Evolutionary conservation across 768 basidiomycete species (phyloP).

Genomic region (Macrolepiota albuminosa): DNA sequence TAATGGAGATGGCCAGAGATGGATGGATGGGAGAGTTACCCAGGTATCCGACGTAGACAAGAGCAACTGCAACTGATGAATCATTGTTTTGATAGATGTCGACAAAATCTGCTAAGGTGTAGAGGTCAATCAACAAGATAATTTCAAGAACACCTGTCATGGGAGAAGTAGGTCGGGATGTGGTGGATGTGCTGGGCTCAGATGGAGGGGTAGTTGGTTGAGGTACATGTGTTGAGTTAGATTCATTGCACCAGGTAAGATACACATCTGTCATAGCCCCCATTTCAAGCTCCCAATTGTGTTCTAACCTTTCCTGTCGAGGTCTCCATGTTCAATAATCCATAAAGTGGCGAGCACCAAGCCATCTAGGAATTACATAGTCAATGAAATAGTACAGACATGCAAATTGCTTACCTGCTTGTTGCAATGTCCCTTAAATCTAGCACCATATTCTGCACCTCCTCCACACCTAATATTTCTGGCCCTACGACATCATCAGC

Average conservation of each 20-base stretch:
- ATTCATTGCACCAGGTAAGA: background rate
- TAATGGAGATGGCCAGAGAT: background rate
- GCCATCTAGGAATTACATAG: too few relatives aligned
- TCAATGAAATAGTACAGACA: background rate
- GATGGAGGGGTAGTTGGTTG: background rate
- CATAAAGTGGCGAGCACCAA: too few relatives aligned
- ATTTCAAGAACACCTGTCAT: background rate
- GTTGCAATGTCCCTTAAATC: too few relatives aligned
- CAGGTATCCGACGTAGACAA: background rate
- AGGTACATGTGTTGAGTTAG: background rate
- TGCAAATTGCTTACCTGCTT: too few relatives aligned
- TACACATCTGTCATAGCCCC: too few relatives aligned
- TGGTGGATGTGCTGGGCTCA: background rate
- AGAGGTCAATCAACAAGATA: background rate
- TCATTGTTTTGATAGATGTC: background rate
- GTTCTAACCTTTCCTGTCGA: too few relatives aligned
- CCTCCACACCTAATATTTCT: too few relatives aligned
- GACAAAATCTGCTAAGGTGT: background rate
- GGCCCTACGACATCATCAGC: too few relatives aligned
- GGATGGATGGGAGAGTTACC: background rate
- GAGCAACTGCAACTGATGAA: background rate
- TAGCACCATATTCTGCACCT: too few relatives aligned
- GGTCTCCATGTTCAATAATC: too few relatives aligned
- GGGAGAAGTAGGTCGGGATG: background rate
- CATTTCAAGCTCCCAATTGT: too few relatives aligned